Percentiles rank a stretch among this genome's conserved stretches.
Evolutionary conservation across 78 protist species (phyloP).

Genomic region (Speleostelium caveatum): DNA sequence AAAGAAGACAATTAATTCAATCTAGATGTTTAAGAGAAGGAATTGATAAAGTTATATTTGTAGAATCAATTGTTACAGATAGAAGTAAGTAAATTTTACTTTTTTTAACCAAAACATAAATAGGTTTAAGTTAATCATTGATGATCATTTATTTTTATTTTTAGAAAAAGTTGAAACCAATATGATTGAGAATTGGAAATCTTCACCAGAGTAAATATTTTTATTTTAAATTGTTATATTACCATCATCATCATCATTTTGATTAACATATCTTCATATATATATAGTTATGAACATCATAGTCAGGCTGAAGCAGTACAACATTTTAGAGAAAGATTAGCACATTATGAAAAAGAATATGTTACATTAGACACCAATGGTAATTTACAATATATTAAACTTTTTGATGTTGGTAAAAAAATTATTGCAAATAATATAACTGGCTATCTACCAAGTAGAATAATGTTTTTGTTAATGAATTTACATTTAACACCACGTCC

Average conservation of each 20-base stretch:
- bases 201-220: conserved; percentile 79
- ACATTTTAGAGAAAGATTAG: conserved; percentile 82
- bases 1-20: conserved; percentile 79
- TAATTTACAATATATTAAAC: conserved; percentile 53
- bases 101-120: not conserved
- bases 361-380: conserved; percentile 41
- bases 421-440: conserved; percentile 65
- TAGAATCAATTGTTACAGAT: conserved; percentile 51
- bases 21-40: conserved; percentile 61
- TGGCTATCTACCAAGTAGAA: conserved; percentile 84
- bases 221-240: not conserved
- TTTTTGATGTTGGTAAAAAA: conserved; percentile 74
- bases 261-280: not conserved
- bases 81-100: conserved; percentile 4
- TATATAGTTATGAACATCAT: conserved; percentile 21
- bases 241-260: too few relatives aligned
- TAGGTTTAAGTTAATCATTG: not conserved
- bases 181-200: conserved; percentile 76
- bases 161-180: conserved; percentile 63
- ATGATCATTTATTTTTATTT: not conserved
- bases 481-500: conserved; percentile 82
- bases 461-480: conserved; percentile 90
- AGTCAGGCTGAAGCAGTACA: conserved; percentile 75
- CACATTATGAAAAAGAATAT: conserved; percentile 82
- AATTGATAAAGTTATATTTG: conserved; percentile 53